Evolutionary conservation across 2,329 filamentous ascomycete species (phyloP), one percentile per base, ranked within the genome.

Genomic region (Chaetomium sp.): DNA sequence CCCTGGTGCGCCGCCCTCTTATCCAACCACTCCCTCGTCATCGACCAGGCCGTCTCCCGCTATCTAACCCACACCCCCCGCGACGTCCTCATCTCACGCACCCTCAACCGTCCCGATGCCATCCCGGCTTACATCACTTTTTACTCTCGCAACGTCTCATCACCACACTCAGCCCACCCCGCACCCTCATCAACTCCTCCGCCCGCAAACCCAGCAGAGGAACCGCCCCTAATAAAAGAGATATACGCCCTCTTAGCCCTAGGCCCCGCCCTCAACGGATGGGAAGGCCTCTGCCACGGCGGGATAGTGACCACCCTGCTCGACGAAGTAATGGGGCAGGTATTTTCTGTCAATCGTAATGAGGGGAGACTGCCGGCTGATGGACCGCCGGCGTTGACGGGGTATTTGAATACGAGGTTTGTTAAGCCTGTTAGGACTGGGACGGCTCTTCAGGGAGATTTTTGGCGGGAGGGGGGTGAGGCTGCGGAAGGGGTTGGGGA

Each of bases 271-370:
- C 61, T 85, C 54, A 79, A 81, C 59, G 82, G 82, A 2, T 77
- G 78, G 61, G 69, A 77, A 1, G 67, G 71, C 3, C 71, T 80
- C 6, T 69, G 74, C 8, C 83, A 86, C 64, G 82, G 83, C 19
- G 83, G 82, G 1, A 74, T 85, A 35, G 74, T 80, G 6, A 75
- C 76, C 7, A 75, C 78, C 0, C 65, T 86, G n/a, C 65, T 86
- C 27, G 82, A 86, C 63, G 82, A 86, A 64, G 68, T 72, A 5
- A 76, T 79, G 65, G 80, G 81, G 1, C 69, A 77, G 5, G 59
- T 82, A 14, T 69, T 80, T 8, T 70, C 70, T 2, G 62, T 75
- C 34, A 79, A 79, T 58, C 59, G 59, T 38, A 12, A 27, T 33
- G 37, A 62, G 38, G 53, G 59, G 10, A 52, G 52, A 19, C 53